Evolutionary conservation across 1,139 yeast species (phyloP).

Genomic region (Magnusiomyces fungicola): DNA sequence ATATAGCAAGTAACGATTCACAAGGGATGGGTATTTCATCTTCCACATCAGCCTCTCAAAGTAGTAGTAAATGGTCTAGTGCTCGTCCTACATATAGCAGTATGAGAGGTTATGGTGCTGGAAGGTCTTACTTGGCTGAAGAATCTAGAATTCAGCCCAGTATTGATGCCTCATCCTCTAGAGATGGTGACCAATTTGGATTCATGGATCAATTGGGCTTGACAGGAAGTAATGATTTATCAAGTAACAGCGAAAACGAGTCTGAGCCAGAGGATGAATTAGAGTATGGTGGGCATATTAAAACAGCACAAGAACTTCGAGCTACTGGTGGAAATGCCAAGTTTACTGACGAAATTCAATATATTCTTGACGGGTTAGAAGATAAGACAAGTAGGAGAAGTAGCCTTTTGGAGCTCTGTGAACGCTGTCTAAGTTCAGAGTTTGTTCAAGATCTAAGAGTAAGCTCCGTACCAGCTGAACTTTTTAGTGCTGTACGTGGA

Average conservation of each 20-base stretch:
- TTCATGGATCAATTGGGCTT: constrained; percentile 10
- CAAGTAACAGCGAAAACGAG: constrained; percentile 3
- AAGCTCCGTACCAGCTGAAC: constrained; percentile 18
- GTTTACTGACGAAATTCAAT: constrained; percentile 32
- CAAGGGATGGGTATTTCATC: neutral
- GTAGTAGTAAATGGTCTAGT: neutral
- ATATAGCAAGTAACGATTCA: neutral
- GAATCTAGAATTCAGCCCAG: neutral
- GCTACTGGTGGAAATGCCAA: constrained; percentile 35
- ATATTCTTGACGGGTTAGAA: constrained; percentile 34
- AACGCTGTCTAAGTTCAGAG: constrained; percentile 23
- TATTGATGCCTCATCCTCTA: no score
- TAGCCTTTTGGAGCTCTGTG: constrained; percentile 27
- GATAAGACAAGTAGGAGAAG: constrained; percentile 16
- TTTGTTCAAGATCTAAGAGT: constrained; percentile 22
- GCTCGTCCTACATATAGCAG: constrained; percentile 9
- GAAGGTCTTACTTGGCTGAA: constrained; percentile 10
- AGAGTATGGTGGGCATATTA: constrained; percentile 14
- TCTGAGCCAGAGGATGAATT: constrained; percentile 8
- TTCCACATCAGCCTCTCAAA: neutral
- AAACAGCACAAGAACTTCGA: constrained; percentile 31
- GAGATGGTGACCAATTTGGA: constrained; percentile 5
- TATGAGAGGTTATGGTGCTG: constrained; percentile 11
- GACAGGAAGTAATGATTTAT: constrained; percentile 13
- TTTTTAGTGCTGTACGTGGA: constrained; percentile 16